Conservation (phyloP, 2,329 filamentous ascomycete genomes). For the Daldinia sp. region DNA sequence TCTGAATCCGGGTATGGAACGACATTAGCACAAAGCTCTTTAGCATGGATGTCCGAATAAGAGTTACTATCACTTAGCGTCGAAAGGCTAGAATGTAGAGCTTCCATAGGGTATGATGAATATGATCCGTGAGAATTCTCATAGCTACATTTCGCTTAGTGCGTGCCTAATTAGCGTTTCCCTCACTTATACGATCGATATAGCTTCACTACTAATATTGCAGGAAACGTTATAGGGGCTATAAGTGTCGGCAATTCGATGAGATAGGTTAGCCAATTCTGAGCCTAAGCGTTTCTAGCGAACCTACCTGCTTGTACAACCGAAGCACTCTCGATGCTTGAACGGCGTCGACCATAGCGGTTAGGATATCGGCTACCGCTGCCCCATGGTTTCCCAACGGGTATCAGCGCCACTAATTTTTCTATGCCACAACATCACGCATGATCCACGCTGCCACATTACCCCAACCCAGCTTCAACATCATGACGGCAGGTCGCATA, state of each 20-base stretch:
- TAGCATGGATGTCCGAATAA: slow-evolving; percentile 24
- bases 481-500: slow-evolving; percentile 43
- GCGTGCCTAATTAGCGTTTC: slow-evolving; percentile 16
- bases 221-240: slow-evolving; percentile 24
- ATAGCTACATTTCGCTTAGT: slow-evolving; percentile 13
- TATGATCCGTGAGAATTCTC: slow-evolving; percentile 22
- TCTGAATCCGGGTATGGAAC: slow-evolving; percentile 15
- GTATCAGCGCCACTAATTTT: slow-evolving; percentile 35
- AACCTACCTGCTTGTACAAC: slow-evolving; percentile 23
- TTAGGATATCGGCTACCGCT: slow-evolving; percentile 32
- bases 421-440: slow-evolving; percentile 42
- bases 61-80: slow-evolving; percentile 18
- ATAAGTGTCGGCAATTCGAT: slow-evolving; percentile 18
- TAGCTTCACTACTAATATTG: slow-evolving; percentile 19
- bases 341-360: slow-evolving; percentile 21
- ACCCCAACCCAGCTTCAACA: slow-evolving; percentile 43
- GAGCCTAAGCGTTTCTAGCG: slow-evolving; percentile 11
- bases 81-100: slow-evolving; percentile 32
- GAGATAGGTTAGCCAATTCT: slow-evolving; percentile 23
- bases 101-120: slow-evolving; percentile 24
- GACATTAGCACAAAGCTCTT: slow-evolving; percentile 15
- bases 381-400: slow-evolving; percentile 25
- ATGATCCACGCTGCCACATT: slow-evolving; percentile 43
- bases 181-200: slow-evolving; percentile 17
- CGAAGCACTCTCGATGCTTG: slow-evolving; percentile 19